Evolutionary conservation across 371 early-diverging fungal genomes (phyloP).

Genomic region (Haplosporangium sp.): DNA sequence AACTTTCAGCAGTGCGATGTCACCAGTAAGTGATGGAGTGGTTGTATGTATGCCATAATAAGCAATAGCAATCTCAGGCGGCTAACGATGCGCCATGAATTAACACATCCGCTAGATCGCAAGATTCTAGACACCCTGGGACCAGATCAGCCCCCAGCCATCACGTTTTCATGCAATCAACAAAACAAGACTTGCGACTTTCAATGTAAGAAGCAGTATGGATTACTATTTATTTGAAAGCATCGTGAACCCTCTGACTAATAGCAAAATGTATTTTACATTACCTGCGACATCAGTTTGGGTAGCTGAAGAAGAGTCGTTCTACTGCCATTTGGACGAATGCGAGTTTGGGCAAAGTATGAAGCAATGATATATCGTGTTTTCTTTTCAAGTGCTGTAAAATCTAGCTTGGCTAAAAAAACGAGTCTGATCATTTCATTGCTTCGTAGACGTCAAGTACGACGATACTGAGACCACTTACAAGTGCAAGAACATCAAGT

Average conservation of each 20-base stretch:
- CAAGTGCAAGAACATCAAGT: conserved; percentile 74
- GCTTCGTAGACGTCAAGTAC: conserved; percentile 56
- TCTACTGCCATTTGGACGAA: conserved; percentile 77
- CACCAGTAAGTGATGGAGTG: conserved; percentile 72
- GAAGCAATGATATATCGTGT: neutral
- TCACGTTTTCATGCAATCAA: conserved; percentile 50
- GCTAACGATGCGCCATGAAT: neutral
- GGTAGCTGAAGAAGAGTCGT: conserved; percentile 81
- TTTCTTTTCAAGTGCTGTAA: neutral
- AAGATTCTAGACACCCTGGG: conserved; percentile 47
- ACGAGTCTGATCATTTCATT: neutral
- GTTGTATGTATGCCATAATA: neutral
- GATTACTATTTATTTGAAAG: too few species aligned
- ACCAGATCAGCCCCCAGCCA: conserved; percentile 45
- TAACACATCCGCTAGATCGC: conserved; percentile 23
- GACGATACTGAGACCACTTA: conserved; percentile 66
- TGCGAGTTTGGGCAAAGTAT: conserved; percentile 71
- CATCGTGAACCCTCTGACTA: too few species aligned
- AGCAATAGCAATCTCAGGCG: neutral
- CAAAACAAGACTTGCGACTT: conserved; percentile 52
- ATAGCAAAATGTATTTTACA: too few species aligned
- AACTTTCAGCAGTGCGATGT: conserved; percentile 91
- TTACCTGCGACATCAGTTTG: too few species aligned
- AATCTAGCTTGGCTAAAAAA: too few species aligned
- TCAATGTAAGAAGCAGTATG: conserved; percentile 31